Evolutionary conservation across 495 filamentous ascomycete genomes (phyloP).

Genomic region (Oidiodendron maius): DNA sequence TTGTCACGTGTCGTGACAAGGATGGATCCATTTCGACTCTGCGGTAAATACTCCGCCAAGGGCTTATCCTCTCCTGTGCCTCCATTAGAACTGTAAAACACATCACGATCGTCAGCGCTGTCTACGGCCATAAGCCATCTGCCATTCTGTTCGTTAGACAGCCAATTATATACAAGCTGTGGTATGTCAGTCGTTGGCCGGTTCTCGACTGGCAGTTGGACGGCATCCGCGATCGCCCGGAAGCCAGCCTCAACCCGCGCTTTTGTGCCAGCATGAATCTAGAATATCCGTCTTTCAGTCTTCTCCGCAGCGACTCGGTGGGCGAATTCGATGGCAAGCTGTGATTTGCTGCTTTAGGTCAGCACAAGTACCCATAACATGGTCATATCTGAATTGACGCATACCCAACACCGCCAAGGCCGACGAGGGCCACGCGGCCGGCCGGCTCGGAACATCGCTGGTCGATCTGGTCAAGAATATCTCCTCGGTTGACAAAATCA

Average conservation of each 20-base stretch:
- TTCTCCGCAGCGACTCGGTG: slow-evolving; percentile 28
- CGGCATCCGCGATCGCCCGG: slow-evolving; percentile 27
- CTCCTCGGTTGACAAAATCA: slow-evolving; percentile 3
- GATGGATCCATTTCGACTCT: slow-evolving; percentile 24
- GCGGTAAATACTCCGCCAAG: slow-evolving; percentile 19
- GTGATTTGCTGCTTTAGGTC: slow-evolving; percentile 8
- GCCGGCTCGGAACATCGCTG: neutral
- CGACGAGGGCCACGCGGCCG: slow-evolving; percentile 6
- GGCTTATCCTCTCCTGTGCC: slow-evolving; percentile 6
- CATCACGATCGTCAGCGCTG: slow-evolving; percentile 33
- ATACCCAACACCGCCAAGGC: slow-evolving; percentile 43
- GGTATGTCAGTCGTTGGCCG: slow-evolving; percentile 29
- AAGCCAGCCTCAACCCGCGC: slow-evolving; percentile 32
- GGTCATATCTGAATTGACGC: slow-evolving; percentile 1
- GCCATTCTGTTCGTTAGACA: slow-evolving; percentile 26
- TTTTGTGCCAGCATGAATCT: slow-evolving; percentile 32
- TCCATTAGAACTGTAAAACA: slow-evolving; percentile 9
- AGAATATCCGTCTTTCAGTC: slow-evolving; percentile 35
- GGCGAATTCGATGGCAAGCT: slow-evolving; percentile 13
- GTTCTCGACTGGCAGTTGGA: slow-evolving; percentile 28
- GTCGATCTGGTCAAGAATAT: neutral
- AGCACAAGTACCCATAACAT: neutral
- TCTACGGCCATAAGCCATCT: slow-evolving; percentile 38
- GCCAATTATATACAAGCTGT: slow-evolving; percentile 29
- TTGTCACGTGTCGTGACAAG: slow-evolving; percentile 31